Conservation (phyloP, 148 eudicot species). For the Heliosperma pusillum region DNA sequence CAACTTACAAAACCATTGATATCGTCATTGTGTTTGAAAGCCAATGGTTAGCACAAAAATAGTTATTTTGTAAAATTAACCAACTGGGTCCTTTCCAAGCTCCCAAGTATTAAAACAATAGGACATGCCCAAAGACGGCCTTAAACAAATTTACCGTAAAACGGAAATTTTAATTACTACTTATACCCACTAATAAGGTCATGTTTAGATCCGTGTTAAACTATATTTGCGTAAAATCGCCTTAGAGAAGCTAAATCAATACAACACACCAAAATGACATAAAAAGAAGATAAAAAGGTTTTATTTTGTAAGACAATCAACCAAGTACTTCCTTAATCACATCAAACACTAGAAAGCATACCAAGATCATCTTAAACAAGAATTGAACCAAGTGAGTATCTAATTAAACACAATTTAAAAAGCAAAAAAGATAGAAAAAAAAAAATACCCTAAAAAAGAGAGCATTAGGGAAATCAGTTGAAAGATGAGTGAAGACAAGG, state of each 20-base stretch:
- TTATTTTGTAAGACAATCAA: neutral
- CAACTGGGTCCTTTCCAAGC: neutral
- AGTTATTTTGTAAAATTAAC: neutral
- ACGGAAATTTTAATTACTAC: too few species aligned
- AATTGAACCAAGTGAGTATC: neutral
- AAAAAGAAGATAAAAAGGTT: neutral
- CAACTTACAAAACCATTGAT: neutral
- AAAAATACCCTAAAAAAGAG: constrained; percentile 61
- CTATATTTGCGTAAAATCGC: too few species aligned
- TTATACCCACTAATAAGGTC: too few species aligned
- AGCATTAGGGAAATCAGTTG: constrained; percentile 86
- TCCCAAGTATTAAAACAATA: neutral
- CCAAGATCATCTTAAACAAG: neutral
- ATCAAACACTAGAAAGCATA: neutral
- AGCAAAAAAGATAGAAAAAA: neutral
- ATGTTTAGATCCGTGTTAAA: too few species aligned
- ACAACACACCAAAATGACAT: neutral
- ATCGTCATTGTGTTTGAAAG: neutral
- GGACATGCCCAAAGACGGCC: too few species aligned
- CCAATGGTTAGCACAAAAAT: neutral
- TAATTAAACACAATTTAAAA: neutral
- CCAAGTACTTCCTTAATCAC: neutral
- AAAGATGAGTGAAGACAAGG: constrained; percentile 89
- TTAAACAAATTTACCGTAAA: too few species aligned
- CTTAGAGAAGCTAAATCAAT: neutral